phyloP scores from a whole-genome alignment of 2,329 filamentous ascomycete genomes.

The Pezicula neosporulosa region DNA sequence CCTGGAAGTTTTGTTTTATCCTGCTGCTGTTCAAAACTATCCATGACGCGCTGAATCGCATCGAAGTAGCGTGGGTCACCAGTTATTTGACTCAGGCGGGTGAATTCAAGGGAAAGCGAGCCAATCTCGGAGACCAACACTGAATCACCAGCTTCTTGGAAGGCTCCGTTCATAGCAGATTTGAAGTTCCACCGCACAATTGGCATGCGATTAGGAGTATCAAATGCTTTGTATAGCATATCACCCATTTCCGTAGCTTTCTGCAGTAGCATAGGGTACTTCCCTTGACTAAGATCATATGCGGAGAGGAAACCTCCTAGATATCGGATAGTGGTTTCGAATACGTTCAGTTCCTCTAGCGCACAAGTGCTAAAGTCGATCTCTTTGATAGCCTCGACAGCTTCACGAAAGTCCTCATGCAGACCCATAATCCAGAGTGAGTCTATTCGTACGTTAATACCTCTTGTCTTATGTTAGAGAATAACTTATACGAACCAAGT shows the following conservation, averaged over 20 bases:
- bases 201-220: slow-evolving; percentile 78
- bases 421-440: slow-evolving; percentile 82
- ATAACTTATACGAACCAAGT: slow-evolving; percentile 29
- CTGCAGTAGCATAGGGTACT: slow-evolving; percentile 60
- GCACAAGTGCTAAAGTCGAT: slow-evolving; percentile 74
- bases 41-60: slow-evolving; percentile 51
- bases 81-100: slow-evolving; percentile 57
- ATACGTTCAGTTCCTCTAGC: slow-evolving; percentile 40
- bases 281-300: slow-evolving; percentile 74
- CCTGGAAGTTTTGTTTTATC: slow-evolving; percentile 51
- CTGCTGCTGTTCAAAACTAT: slow-evolving; percentile 50
- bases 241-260: slow-evolving; percentile 68
- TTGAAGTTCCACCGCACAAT: slow-evolving; percentile 30
- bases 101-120: slow-evolving; percentile 58
- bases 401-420: slow-evolving; percentile 72
- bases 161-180: slow-evolving; percentile 49
- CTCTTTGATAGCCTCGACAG: slow-evolving; percentile 59
- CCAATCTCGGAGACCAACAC: slow-evolving; percentile 56
- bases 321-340: slow-evolving; percentile 87
- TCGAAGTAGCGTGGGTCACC: slow-evolving; percentile 57
- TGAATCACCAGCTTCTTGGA: slow-evolving; percentile 52
- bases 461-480: background rate
- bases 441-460: slow-evolving; percentile 38
- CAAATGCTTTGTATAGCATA: slow-evolving; percentile 66
- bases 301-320: slow-evolving; percentile 78